A percentile compares a stretch with the other conserved stretches of the same genome.
These are phyloP conservation scores for Elaeis oleifera DNA, from an alignment of 202 grass and related monocot species.

Conservation along the genomic window DNA sequence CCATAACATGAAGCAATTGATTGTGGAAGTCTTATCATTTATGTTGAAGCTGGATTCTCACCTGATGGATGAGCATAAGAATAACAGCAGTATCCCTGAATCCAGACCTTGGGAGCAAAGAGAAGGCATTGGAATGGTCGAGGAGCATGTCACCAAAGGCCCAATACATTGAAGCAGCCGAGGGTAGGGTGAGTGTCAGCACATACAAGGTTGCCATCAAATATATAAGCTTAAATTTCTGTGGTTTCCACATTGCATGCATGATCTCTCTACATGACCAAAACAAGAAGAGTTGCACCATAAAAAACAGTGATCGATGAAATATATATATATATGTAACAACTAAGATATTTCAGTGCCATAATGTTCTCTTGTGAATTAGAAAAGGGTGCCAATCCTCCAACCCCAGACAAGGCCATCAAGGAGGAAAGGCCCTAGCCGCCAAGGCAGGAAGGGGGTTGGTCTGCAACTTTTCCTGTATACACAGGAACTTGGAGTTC, in stretches of 20 bases:
- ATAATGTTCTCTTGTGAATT: too few species aligned
- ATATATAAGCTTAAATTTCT: slow-evolving; percentile 92
- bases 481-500: too few species aligned
- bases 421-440: too few species aligned
- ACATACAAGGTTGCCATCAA: slow-evolving; percentile 67
- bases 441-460: too few species aligned
- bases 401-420: too few species aligned
- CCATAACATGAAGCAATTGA: not conserved
- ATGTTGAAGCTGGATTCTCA: slow-evolving; percentile 1
- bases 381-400: too few species aligned
- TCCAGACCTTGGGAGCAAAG: slow-evolving; percentile 56
- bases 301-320: too few species aligned
- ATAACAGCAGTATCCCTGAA: slow-evolving; percentile 69
- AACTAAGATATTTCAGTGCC: too few species aligned
- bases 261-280: slow-evolving; percentile 70
- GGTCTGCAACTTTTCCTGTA: too few species aligned
- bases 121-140: slow-evolving; percentile 87
- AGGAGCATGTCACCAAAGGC: slow-evolving; percentile 82
- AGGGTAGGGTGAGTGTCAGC: slow-evolving; percentile 79
- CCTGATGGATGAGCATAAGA: slow-evolving; percentile 85
- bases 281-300: not conserved
- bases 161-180: slow-evolving; percentile 85
- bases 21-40: not conserved
- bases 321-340: too few species aligned
- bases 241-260: slow-evolving; percentile 98